These are phyloP conservation scores for Tothia fuscella DNA, from an alignment of 2,329 filamentous ascomycete genomes.

Conservation along the genomic window DNA sequence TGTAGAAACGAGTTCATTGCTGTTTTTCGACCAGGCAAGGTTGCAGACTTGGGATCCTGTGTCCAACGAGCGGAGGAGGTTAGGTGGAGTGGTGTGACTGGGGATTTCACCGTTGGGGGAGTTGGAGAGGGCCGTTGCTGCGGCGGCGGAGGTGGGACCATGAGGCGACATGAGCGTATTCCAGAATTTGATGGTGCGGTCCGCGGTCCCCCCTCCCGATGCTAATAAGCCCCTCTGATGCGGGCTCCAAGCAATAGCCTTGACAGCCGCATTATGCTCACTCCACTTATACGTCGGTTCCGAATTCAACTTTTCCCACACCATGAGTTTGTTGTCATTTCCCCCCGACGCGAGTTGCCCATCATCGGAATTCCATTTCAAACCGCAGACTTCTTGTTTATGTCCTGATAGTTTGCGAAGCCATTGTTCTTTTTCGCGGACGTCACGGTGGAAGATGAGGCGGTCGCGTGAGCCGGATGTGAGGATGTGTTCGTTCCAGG, in stretches of 20 bases:
- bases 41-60: conserved; percentile 99
- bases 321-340: conserved; percentile 97
- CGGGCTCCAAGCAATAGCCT: conserved; percentile 95
- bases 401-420: conserved; percentile 79
- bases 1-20: conserved; percentile 92
- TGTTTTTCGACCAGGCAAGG: conserved; percentile 92
- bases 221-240: conserved; percentile 92
- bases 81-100: conserved; percentile 25
- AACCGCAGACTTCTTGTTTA: conserved; percentile 93
- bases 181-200: conserved; percentile 95
- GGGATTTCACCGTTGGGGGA: no score
- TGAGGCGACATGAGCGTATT: conserved; percentile 72
- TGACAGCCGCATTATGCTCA: conserved; percentile 90
- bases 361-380: conserved; percentile 96
- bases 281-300: conserved; percentile 88
- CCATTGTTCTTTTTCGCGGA: conserved; percentile 84
- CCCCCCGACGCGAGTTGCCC: conserved; percentile 89
- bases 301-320: conserved; percentile 94
- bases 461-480: conserved; percentile 91
- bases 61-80: conserved; percentile 66
- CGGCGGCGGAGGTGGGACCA: conserved; percentile 13
- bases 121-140: conserved; percentile 17
- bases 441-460: conserved; percentile 88
- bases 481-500: conserved; percentile 96
- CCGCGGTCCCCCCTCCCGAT: conserved; percentile 88